phyloP scores from a whole-genome alignment of 108 stramenopile genomes.

The Nitzschia sp. region DNA sequence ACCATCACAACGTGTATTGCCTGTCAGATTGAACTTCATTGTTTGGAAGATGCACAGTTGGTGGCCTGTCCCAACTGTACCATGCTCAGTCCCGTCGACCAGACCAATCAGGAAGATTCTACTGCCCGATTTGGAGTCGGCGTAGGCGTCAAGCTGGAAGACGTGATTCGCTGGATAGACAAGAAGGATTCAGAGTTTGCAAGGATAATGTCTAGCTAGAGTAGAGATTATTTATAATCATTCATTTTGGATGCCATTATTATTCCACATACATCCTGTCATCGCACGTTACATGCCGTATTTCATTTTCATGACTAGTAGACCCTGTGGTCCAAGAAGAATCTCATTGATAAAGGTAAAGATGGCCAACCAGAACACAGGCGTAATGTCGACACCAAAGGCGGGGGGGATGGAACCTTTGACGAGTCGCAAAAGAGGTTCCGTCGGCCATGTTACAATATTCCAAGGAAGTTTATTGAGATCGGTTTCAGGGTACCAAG shows the following conservation, averaged over 20 bases:
- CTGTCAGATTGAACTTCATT: slow-evolving; percentile 4
- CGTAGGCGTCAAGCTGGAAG: background rate
- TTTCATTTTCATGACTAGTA: slow-evolving; percentile 92
- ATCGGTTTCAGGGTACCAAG: slow-evolving; percentile 86
- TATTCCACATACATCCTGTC: too few relatives aligned
- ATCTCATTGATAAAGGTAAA: slow-evolving; percentile 95
- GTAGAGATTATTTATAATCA: background rate
- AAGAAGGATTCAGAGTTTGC: too few relatives aligned
- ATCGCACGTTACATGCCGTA: slow-evolving; percentile 92
- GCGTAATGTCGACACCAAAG: slow-evolving; percentile 98
- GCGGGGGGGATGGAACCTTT: slow-evolving; percentile 83
- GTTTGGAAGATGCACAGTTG: slow-evolving; percentile 19
- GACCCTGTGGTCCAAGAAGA: slow-evolving; percentile 93
- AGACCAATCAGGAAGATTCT: background rate
- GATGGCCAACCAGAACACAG: slow-evolving; percentile 93
- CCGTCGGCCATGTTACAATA: slow-evolving; percentile 82
- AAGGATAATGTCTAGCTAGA: too few relatives aligned
- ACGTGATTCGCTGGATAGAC: background rate
- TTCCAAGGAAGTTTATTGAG: slow-evolving; percentile 81
- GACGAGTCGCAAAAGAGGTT: slow-evolving; percentile 70
- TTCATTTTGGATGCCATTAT: background rate
- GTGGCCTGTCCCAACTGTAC: slow-evolving; percentile 25
- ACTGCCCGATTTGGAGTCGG: slow-evolving; percentile 1
- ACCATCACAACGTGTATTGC: slow-evolving; percentile 1
- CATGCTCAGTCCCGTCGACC: slow-evolving; percentile 20